These are phyloP conservation scores for Linum trigynum DNA, from an alignment of 345 rosid genomes.

Conservation along the genomic window DNA sequence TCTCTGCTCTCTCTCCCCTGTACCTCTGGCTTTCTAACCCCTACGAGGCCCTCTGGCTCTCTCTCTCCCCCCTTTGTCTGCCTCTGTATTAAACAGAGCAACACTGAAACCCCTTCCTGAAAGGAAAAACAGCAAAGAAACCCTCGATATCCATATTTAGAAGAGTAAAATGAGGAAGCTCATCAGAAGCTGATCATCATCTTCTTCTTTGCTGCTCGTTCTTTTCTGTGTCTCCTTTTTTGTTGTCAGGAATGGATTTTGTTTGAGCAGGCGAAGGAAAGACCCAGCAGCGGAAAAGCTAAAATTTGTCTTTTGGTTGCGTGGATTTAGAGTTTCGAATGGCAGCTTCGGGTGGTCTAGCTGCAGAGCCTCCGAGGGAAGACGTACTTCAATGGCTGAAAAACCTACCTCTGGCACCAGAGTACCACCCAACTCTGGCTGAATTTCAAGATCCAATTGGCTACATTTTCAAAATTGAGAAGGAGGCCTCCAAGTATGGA, in stretches of 20 bases:
- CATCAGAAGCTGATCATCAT: neutral
- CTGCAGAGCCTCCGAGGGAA: conserved; percentile 25
- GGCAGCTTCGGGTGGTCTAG: conserved; percentile 35
- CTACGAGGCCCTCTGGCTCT: conserved; percentile 14
- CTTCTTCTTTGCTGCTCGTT: neutral
- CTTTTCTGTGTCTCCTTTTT: too few relatives aligned
- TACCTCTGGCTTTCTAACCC: conserved; percentile 10
- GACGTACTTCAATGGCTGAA: conserved; percentile 88
- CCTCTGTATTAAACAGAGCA: neutral
- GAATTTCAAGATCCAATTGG: conserved; percentile 99
- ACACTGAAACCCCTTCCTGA: conserved; percentile 8
- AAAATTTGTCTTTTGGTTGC: neutral
- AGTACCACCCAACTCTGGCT: conserved; percentile 65
- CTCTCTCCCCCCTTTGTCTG: neutral
- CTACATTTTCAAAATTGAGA: conserved; percentile 93
- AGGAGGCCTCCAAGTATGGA: conserved; percentile 84
- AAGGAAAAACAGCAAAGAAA: conserved; percentile 2
- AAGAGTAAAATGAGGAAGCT: neutral
- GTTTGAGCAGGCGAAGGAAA: neutral
- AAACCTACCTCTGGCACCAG: conserved; percentile 83
- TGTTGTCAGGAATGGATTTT: conserved; percentile 3
- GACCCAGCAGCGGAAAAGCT: neutral
- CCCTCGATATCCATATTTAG: too few relatives aligned
- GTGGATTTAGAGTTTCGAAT: conserved; percentile 12
- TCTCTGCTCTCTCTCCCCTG: conserved; percentile 1